These are phyloP conservation scores for Ceratobasidium papillatum DNA, from an alignment of 1,284 basidiomycete species.

Conservation along the genomic window DNA sequence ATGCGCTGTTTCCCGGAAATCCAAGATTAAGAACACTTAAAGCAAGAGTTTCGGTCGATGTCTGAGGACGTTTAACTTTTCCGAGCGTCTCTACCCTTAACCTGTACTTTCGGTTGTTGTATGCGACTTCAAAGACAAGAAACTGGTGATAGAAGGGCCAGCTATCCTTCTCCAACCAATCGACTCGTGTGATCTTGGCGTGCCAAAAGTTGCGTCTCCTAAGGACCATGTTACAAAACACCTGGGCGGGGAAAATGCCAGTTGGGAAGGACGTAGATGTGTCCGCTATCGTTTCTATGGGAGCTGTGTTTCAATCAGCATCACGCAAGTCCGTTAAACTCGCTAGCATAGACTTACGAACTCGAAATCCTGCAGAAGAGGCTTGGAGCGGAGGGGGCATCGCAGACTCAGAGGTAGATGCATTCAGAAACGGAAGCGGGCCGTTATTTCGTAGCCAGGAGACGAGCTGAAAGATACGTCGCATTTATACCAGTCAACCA, in stretches of 20 bases:
- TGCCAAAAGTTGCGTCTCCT: background rate
- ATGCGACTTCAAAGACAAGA: background rate
- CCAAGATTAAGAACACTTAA: background rate
- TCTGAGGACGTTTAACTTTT: background rate
- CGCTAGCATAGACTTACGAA: too few relatives aligned
- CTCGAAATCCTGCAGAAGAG: background rate
- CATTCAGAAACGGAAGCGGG: too few relatives aligned
- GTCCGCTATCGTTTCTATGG: too few relatives aligned
- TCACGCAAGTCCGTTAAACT: too few relatives aligned
- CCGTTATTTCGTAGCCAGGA: too few relatives aligned
- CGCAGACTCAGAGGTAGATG: too few relatives aligned
- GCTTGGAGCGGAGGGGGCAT: background rate
- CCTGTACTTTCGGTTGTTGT: background rate
- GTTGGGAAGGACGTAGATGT: background rate
- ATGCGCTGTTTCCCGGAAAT: background rate
- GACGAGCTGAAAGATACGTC: too few relatives aligned
- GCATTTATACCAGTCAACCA: too few relatives aligned
- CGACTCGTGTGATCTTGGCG: background rate
- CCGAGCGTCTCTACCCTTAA: background rate
- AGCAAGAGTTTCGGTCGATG: background rate
- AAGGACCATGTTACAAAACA: background rate
- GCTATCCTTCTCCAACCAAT: background rate
- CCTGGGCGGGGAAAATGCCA: background rate
- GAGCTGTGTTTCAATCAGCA: too few relatives aligned
- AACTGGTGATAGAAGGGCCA: slow-evolving; percentile 5